Conservation (phyloP, 495 filamentous ascomycete species). For the Hyaloscypha variabilis region DNA sequence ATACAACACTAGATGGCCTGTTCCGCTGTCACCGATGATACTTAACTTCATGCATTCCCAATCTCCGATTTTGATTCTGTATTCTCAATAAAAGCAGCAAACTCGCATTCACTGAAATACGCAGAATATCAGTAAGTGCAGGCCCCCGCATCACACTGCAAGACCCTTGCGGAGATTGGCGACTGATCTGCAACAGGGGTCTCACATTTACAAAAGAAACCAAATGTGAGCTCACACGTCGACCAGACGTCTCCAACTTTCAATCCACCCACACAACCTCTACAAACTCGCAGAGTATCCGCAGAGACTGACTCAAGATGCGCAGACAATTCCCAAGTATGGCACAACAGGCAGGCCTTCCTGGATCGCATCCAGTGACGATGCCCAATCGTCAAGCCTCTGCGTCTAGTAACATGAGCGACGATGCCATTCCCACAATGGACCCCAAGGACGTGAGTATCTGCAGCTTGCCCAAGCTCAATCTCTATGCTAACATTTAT, state of each 20-base stretch:
- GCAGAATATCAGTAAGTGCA: not conserved
- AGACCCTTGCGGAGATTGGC: not conserved
- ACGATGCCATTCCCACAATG: conserved; percentile 69
- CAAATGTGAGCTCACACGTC: not conserved
- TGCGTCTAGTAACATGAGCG: conserved; percentile 50
- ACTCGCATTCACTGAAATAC: not conserved
- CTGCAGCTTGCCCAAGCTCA: conserved; percentile 5
- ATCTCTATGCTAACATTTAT: not conserved
- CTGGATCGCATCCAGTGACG: conserved; percentile 28
- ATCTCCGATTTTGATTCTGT: not conserved
- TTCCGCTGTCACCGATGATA: not conserved
- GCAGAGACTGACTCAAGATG: conserved; percentile 17
- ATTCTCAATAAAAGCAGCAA: not conserved
- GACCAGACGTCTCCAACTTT: not conserved
- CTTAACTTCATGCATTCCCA: not conserved
- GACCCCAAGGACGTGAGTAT: conserved; percentile 74
- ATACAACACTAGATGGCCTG: not conserved
- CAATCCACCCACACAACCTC: not conserved
- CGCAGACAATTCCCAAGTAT: conserved; percentile 23
- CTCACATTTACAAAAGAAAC: conserved; percentile 3
- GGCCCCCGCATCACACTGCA: not conserved
- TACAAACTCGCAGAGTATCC: not conserved
- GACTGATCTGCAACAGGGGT: conserved; percentile 5
- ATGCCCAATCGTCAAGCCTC: conserved; percentile 62
- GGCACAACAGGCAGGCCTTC: conserved; percentile 23